A percentile compares a stretch with the other conserved stretches of the same genome.
phyloP scores from a whole-genome alignment of 2,329 filamentous ascomycete species.

The Neofusicoccum parvum region DNA sequence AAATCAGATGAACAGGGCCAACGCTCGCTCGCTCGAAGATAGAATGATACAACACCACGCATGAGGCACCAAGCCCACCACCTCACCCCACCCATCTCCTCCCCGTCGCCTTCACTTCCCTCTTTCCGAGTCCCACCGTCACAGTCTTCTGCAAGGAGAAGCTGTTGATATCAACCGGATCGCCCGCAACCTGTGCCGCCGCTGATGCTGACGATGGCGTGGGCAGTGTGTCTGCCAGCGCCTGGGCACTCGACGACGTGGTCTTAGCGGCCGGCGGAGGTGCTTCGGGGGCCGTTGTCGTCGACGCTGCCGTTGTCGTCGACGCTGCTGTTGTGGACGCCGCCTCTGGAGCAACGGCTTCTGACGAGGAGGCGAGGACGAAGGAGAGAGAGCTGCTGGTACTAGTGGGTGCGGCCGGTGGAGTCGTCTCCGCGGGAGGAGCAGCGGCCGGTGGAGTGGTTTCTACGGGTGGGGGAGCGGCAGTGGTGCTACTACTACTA shows the following conservation, averaged over 20 bases:
- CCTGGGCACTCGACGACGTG: not conserved
- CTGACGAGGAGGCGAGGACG: not conserved
- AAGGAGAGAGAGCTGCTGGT: constrained; percentile 5
- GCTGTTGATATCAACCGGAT: constrained; percentile 39
- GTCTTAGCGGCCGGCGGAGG: not conserved
- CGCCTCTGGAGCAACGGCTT: not conserved
- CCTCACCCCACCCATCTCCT: constrained; percentile 8
- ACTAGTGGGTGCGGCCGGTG: not conserved
- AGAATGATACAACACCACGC: too few relatives aligned
- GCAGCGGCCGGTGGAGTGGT: not conserved
- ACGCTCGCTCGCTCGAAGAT: too few relatives aligned
- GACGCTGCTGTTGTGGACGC: not conserved
- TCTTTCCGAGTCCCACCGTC: constrained; percentile 36
- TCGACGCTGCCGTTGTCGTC: not conserved
- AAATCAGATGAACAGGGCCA: too few relatives aligned
- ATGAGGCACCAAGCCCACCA: too few relatives aligned
- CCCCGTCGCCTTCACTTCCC: constrained; percentile 22
- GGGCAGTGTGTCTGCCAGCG: not conserved
- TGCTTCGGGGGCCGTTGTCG: not conserved
- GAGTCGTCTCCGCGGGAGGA: not conserved
- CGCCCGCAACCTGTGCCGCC: constrained; percentile 16
- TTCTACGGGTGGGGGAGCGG: not conserved
- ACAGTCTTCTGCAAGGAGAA: constrained; percentile 37
- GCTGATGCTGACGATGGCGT: not conserved
- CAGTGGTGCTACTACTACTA: too few relatives aligned